Base-by-base conservation (phyloP, 345 rosid genomes). In the Melaleuca alternifolia region DNA sequence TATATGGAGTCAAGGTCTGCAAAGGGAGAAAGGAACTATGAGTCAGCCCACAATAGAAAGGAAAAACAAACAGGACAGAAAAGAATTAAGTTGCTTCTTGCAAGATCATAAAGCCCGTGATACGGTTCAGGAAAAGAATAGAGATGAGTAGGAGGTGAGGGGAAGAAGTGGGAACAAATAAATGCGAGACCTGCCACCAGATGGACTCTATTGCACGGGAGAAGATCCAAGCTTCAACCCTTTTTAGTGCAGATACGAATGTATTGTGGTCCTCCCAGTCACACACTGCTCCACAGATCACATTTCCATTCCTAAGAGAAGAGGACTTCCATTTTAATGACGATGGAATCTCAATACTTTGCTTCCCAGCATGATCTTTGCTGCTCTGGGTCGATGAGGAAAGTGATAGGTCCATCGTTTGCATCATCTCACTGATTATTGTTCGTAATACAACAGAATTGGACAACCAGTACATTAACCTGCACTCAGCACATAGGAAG, bases 391-490 rank as follows among this genome's bases (percentile, higher is more conserved):
- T 86, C 50, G 88, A 88, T 88, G 89, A 88, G 56, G 93, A 90
- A 76, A 87, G 41, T 44, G 90, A 87, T 75, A 83, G 85, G 88
- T 91, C 93, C 33, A 84, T 86, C 82, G 90, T 91, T 86, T 87
- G 86, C 62, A 50, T 87, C 24, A 88, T 91, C 88, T 92, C 94
- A 90, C 94, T 90, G 87, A 97, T 86, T 86, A 94, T 91, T 87
- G 94, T 91, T 90, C 98, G 92, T 90, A 97, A 90, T 79, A 93
- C 92, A 56, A 97, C 93, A 50, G 95, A 92, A 87, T 97, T 96
- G 84, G 99, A 97, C 89, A 96, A 87, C 99, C 99, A 97, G 91
- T 95, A 97, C 85, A 98, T 96, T 90, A 97, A 91, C 92, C 99
- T 97, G 95, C 50, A 86, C 86, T 89, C 79, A 77, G 37, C 83